Evolutionary conservation across 202 grass and related monocot species (phyloP), one percentile per base, ranked within the genome.

Genomic region (Miscanthus sacchariflorus): DNA sequence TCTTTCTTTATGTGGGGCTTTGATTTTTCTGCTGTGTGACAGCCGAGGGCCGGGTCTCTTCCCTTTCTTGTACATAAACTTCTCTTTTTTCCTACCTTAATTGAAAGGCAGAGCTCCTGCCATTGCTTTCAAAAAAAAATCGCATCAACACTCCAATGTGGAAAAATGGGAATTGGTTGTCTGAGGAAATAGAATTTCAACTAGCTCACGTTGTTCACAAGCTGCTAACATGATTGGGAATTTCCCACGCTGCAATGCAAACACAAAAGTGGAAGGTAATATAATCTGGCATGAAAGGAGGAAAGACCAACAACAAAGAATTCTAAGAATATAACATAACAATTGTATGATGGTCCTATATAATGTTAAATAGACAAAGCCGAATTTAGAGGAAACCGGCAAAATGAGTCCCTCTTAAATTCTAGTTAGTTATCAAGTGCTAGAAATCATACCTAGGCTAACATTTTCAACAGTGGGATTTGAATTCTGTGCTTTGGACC

Each of bases 141-240:
- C 33, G 4, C 88, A 23, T 93, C 81, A 46, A 93, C 74, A 68
- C 46, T 90, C 88, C 91, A 90, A 52, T 77, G 59, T 81, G 65
- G 54, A 21, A 89, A 4, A 33, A 49, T 27, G 65, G 73, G 68
- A 79, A 93, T 80, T 70, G 89, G 83, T 52, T 74, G 67, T 59
- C 89, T 17, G 7, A 81, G 88, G 86, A 80, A 93, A 87, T 30
- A 91, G 49, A 77, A 79, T 87, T 81, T 93, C 79, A 9, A 93
- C 89, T 71, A 83, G 50, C 33, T 86, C 86, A 77, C 74, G 80
- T 81, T 81, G 48, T 63, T 70, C 68, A 63, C 1, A 19, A 46
- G 86, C 92, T 49, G 89, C 92, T 48, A 86, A 5, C 81, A 84
- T 75, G 18, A 89, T 80, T 64, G 83, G 86, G 10, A 69, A 49